Conservation (phyloP, 2,329 filamentous ascomycete species). For the Epichloe uncinata region DNA sequence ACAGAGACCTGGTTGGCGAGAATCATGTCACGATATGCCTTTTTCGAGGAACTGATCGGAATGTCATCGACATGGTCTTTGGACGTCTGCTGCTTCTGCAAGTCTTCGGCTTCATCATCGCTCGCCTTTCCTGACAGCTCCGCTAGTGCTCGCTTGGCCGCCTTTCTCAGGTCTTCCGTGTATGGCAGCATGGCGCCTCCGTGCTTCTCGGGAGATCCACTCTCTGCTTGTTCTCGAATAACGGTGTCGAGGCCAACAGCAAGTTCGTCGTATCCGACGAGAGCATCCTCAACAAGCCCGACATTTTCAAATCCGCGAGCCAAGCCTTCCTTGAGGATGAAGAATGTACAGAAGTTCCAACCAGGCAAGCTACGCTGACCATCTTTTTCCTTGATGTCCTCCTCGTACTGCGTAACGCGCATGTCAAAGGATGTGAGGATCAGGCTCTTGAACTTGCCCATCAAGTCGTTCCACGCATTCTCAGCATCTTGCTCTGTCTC, state of each 20-base stretch:
- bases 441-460: conserved; percentile 73
- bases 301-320: conserved; percentile 93
- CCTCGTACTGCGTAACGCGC: conserved; percentile 87
- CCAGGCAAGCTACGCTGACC: conserved; percentile 74
- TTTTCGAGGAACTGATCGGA: conserved; percentile 50
- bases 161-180: conserved; percentile 58
- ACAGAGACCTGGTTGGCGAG: conserved; percentile 89
- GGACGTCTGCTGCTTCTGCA: conserved; percentile 29
- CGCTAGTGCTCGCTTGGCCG: conserved; percentile 39
- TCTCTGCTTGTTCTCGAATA: conserved; percentile 56
- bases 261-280: conserved; percentile 91
- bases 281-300: conserved; percentile 84
- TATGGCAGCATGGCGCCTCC: conserved; percentile 58
- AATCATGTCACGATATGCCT: conserved; percentile 84
- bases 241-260: conserved; percentile 75
- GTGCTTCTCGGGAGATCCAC: conserved; percentile 48
- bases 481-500: conserved; percentile 69
- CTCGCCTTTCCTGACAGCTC: conserved; percentile 18
- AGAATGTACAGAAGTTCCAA: conserved; percentile 99
- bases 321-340: conserved; percentile 90
- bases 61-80: conserved; percentile 40
- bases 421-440: conserved; percentile 85
- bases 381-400: conserved; percentile 87
- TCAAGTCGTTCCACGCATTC: conserved; percentile 69
- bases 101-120: conserved; percentile 32